A percentile compares a stretch with the other conserved stretches of the same genome.
These are phyloP conservation scores for Suillus subaureus DNA, from an alignment of 768 basidiomycete species.

Conservation along the genomic window DNA sequence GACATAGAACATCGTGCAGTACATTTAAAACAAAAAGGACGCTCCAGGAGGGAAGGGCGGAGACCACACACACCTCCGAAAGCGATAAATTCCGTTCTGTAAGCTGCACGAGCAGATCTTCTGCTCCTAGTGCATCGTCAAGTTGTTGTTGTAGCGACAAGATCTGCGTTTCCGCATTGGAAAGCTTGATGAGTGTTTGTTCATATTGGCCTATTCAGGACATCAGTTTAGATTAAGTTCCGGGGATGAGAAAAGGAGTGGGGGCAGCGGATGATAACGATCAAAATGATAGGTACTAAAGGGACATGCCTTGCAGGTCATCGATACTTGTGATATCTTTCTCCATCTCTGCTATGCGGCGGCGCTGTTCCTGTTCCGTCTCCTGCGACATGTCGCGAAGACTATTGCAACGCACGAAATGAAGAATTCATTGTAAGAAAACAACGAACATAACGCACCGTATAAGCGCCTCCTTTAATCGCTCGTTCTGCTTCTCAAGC, in stretches of 20 bases:
- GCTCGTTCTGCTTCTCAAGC: slow-evolving; percentile 94
- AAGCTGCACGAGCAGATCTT: too few species aligned
- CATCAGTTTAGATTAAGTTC: slow-evolving; percentile 4
- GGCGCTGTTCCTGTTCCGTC: slow-evolving; percentile 81
- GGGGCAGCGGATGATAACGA: background rate
- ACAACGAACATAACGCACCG: slow-evolving; percentile 46
- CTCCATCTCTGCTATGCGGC: slow-evolving; percentile 85
- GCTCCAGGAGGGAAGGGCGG: too few species aligned
- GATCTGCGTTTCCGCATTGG: slow-evolving; percentile 88
- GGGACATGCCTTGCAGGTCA: slow-evolving; percentile 70
- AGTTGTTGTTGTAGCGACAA: slow-evolving; percentile 94
- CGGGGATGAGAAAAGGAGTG: slow-evolving; percentile 1
- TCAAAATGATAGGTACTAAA: background rate
- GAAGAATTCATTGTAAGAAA: background rate
- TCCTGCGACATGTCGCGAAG: slow-evolving; percentile 89
- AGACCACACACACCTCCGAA: too few species aligned
- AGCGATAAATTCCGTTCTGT: too few species aligned
- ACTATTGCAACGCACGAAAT: slow-evolving; percentile 39
- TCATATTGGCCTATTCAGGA: slow-evolving; percentile 70
- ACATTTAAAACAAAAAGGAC: too few species aligned
- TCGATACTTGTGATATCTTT: slow-evolving; percentile 79
- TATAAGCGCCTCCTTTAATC: slow-evolving; percentile 92
- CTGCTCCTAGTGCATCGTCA: slow-evolving; percentile 77
- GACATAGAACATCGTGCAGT: too few species aligned
- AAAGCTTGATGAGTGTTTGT: slow-evolving; percentile 72